phyloP scores from a whole-genome alignment of 164 flowering plant species.

The Tetracentron sinense region DNA sequence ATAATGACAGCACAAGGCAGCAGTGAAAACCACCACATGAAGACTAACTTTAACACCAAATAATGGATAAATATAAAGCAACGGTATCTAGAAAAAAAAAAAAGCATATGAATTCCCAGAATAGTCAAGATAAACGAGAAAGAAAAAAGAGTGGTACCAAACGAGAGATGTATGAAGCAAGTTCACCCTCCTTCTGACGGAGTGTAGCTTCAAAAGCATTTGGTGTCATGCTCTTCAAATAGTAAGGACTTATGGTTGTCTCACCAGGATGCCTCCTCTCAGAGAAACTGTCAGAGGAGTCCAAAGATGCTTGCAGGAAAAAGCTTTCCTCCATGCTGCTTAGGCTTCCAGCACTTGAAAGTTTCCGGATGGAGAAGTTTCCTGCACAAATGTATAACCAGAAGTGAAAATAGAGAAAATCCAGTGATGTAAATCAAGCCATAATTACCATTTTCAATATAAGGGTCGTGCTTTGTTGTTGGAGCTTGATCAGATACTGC shows the following conservation, averaged over 20 bases:
- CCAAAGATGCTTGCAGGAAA: conserved; percentile 91
- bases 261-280: conserved; percentile 66
- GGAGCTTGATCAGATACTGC: conserved; percentile 50
- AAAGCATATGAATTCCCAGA: background rate
- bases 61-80: too few species aligned
- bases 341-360: conserved; percentile 83
- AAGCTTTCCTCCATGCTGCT: conserved; percentile 95
- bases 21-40: too few species aligned
- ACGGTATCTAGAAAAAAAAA: background rate
- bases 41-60: too few species aligned
- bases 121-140: background rate
- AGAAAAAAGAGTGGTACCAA: conserved; percentile 49
- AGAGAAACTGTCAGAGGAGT: conserved; percentile 62
- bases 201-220: conserved; percentile 83
- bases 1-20: too few species aligned
- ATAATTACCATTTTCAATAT: conserved; percentile 62
- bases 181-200: conserved; percentile 98
- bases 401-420: background rate
- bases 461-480: conserved; percentile 41
- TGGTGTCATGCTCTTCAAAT: conserved; percentile 85
- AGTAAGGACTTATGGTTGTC: conserved; percentile 60
- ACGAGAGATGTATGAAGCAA: conserved; percentile 92
- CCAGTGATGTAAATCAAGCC: background rate
- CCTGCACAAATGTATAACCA: conserved; percentile 36
- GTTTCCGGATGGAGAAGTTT: conserved; percentile 46